Percentiles rank a stretch among this genome's conserved stretches.
These are phyloP conservation scores for Maudiozyma barnettii DNA, from an alignment of 805 yeast genomes.

Conservation along the genomic window DNA sequence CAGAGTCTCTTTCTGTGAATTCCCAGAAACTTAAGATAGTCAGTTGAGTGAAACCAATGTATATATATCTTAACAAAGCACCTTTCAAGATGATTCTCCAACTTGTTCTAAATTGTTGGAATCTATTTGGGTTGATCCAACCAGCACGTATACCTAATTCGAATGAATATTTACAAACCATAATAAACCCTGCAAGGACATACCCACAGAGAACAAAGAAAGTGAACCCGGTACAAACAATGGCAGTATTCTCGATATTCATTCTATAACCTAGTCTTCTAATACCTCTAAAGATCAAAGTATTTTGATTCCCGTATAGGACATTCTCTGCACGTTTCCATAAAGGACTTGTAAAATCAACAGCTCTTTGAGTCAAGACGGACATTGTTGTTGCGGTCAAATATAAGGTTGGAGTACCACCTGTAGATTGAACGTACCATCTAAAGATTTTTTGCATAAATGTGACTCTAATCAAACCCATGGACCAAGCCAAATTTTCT, in stretches of 20 bases:
- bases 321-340: constrained; percentile 32
- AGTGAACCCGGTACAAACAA: constrained; percentile 81
- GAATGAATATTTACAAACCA: constrained; percentile 42
- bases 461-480: constrained; percentile 70
- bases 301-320: constrained; percentile 42
- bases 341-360: constrained; percentile 17
- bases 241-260: constrained; percentile 69
- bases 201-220: constrained; percentile 73
- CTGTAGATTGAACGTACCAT: constrained; percentile 82
- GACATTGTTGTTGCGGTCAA: constrained; percentile 52
- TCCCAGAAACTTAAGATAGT: constrained; percentile 80
- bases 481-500: constrained; percentile 88
- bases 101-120: constrained; percentile 40
- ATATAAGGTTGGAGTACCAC: constrained; percentile 71
- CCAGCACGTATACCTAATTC: constrained; percentile 39
- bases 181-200: constrained; percentile 52
- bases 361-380: constrained; percentile 55
- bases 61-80: constrained; percentile 64
- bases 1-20: constrained; percentile 70
- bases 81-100: constrained; percentile 67
- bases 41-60: constrained; percentile 79
- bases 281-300: constrained; percentile 73
- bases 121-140: constrained; percentile 42
- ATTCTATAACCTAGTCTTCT: constrained; percentile 70
- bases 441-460: constrained; percentile 82